A percentile compares a stretch with the other conserved stretches of the same genome.
These are phyloP conservation scores for Boletus tomentosulus DNA, from an alignment of 768 basidiomycete genomes.

Conservation along the genomic window DNA sequence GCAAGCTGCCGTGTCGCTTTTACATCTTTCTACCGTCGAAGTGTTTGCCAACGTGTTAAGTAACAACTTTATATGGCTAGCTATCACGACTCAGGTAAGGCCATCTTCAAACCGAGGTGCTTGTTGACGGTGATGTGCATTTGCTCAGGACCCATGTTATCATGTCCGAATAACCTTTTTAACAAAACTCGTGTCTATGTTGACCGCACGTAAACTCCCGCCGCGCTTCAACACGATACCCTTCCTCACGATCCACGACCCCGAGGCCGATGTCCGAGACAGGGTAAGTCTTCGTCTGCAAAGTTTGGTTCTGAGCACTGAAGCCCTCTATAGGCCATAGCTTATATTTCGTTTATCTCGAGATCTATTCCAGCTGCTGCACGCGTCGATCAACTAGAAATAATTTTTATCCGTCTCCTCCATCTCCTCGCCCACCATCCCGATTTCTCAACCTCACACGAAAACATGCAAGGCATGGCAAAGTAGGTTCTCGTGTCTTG, in stretches of 20 bases:
- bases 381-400: slow-evolving; percentile 67
- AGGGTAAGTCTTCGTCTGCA: slow-evolving; percentile 42
- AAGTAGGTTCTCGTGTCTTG: slow-evolving; percentile 49
- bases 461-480: slow-evolving; percentile 71
- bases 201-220: slow-evolving; percentile 62
- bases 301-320: not conserved
- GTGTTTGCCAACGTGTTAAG: slow-evolving; percentile 54
- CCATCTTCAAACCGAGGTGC: not conserved
- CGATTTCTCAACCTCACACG: slow-evolving; percentile 69
- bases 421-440: slow-evolving; percentile 93
- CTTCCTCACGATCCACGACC: slow-evolving; percentile 88
- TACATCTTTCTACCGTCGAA: slow-evolving; percentile 67
- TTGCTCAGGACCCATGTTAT: slow-evolving; percentile 75
- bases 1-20: slow-evolving; percentile 73
- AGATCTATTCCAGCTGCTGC: slow-evolving; percentile 47
- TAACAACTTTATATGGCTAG: slow-evolving; percentile 62
- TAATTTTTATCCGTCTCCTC: slow-evolving; percentile 80
- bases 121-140: slow-evolving; percentile 1
- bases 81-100: slow-evolving; percentile 72
- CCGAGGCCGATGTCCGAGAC: slow-evolving; percentile 72
- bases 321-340: slow-evolving; percentile 42
- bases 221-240: slow-evolving; percentile 78
- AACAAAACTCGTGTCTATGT: slow-evolving; percentile 61
- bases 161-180: slow-evolving; percentile 80
- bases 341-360: slow-evolving; percentile 51